Percentiles rank a stretch among this genome's conserved stretches.
phyloP scores from a whole-genome alignment of 345 rosid species.

The Turritis glabra region DNA sequence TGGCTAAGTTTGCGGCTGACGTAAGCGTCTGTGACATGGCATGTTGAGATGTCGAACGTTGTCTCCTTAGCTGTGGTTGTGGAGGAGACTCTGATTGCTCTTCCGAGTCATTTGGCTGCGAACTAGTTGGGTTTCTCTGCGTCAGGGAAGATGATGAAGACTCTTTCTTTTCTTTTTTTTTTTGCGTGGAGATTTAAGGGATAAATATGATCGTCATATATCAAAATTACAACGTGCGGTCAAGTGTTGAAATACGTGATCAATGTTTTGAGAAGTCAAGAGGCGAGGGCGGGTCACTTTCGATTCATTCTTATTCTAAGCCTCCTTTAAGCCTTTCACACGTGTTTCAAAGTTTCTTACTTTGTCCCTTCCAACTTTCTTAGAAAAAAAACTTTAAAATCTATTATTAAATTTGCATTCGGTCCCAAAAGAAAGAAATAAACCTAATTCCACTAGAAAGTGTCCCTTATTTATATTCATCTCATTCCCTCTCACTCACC shows the following conservation, averaged over 20 bases:
- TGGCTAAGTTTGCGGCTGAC: constrained; percentile 79
- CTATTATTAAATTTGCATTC: too few relatives aligned
- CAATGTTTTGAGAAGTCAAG: constrained; percentile 23
- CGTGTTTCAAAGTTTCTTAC: constrained; percentile 13
- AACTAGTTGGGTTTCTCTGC: constrained; percentile 22
- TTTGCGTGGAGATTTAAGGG: not conserved
- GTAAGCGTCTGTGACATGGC: constrained; percentile 79
- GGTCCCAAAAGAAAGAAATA: too few relatives aligned
- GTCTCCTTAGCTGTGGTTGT: constrained; percentile 29
- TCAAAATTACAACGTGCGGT: not conserved
- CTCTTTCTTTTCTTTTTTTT: constrained; percentile 8
- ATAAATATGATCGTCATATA: not conserved
- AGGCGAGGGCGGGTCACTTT: not conserved
- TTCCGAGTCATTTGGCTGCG: not conserved
- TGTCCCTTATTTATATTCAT: too few relatives aligned
- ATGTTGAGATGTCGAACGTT: constrained; percentile 49
- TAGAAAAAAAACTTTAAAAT: too few relatives aligned
- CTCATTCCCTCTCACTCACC: too few relatives aligned
- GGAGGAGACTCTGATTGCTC: constrained; percentile 39
- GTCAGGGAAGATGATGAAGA: constrained; percentile 26
- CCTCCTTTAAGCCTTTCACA: not conserved
- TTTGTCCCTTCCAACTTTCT: too few relatives aligned
- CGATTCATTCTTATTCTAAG: not conserved
- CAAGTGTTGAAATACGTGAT: constrained; percentile 8
- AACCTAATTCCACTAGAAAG: too few relatives aligned